A percentile compares a stretch with the other conserved stretches of the same genome.
phyloP scores from a whole-genome alignment of 352 stramenopile species.

The Globisporangium iwayamae region DNA sequence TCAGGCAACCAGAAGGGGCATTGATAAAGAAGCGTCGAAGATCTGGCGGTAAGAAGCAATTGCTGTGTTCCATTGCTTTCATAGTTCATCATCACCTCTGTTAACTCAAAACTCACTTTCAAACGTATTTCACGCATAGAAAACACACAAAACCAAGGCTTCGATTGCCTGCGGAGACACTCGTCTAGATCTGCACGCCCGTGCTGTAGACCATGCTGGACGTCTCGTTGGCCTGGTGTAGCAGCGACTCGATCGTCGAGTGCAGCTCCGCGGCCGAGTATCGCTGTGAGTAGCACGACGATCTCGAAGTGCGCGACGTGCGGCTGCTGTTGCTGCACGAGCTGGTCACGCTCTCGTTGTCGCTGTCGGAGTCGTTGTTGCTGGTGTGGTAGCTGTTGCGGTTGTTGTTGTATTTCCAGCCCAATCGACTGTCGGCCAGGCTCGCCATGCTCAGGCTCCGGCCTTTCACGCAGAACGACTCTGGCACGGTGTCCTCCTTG shows the following conservation, averaged over 20 bases:
- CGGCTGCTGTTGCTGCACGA: constrained; percentile 31
- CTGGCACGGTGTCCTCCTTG: constrained; percentile 13
- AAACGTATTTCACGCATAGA: not conserved
- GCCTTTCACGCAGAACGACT: constrained; percentile 38
- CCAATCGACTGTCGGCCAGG: constrained; percentile 21
- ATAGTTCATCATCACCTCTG: not conserved
- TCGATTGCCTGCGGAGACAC: not conserved
- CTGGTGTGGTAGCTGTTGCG: not conserved
- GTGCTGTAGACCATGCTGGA: constrained; percentile 44
- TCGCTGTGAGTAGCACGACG: constrained; percentile 36
- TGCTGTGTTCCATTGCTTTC: not conserved
- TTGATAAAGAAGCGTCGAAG: not conserved
- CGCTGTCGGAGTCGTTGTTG: constrained; percentile 24
- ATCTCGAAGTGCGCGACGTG: constrained; percentile 16
- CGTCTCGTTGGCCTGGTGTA: constrained; percentile 64
- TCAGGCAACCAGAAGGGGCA: not conserved
- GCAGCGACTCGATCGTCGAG: constrained; percentile 68
- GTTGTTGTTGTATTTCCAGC: constrained; percentile 27
- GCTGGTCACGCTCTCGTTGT: constrained; percentile 50
- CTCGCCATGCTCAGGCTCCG: constrained; percentile 27
- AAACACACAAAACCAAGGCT: not conserved
- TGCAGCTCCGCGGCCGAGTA: constrained; percentile 62
- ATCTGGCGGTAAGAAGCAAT: not conserved
- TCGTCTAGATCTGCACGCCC: constrained; percentile 13
- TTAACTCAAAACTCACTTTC: not conserved